Base-by-base conservation (phyloP, 2,329 filamentous ascomycete genomes). In the Didymella arachidicola region DNA sequence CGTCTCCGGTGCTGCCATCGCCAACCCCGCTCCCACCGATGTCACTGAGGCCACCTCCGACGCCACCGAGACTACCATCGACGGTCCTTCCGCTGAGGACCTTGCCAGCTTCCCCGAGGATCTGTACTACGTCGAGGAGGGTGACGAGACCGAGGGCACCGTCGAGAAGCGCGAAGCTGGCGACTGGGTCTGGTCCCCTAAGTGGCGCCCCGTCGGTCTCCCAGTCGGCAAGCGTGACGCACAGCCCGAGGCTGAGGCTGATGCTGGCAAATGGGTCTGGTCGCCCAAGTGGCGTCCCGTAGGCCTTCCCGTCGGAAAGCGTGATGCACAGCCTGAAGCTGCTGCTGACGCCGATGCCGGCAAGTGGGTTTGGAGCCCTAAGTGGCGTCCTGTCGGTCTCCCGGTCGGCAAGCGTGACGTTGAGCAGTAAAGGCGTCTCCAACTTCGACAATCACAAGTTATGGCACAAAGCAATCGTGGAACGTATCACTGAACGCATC, bases 1-100 rank as follows among this genome's bases (percentile, higher is more conserved):
- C 67, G 71, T 76, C 63, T 71, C 76, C 60, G 73, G 73, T 51
- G 77, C 78, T 56, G 76, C 73, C 39, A 58, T 54, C 25, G 54
- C 49, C 45, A 56, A 48, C 57, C 64, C 39, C 22, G 61, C 64
- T 70, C 66, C 73, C 38, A 65, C 69, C 58, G 61, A 62, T 32
- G 68, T 68, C 34, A 39, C 67, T 44, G 53, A 53, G 32, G 43
- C 43, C 10, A 43, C 30, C 16, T n/a, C 36, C 39, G 39, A 55
- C n/a, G 27, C 39, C 52, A 41, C 43, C 27, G 43, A 53, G 36
- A 19, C 36, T 18, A 30, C 19, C 18, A 14, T 41, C 39, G 48
- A 57, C 16, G 29, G 14, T 34, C 54, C 68, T 27, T 52, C 68
- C 38, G 16, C 26, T 6, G 52, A 54, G 34, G 36, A 32, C 22